Evolutionary conservation across 257 asterid genomes (phyloP).

Genomic region (Lavandula angustifolia): DNA sequence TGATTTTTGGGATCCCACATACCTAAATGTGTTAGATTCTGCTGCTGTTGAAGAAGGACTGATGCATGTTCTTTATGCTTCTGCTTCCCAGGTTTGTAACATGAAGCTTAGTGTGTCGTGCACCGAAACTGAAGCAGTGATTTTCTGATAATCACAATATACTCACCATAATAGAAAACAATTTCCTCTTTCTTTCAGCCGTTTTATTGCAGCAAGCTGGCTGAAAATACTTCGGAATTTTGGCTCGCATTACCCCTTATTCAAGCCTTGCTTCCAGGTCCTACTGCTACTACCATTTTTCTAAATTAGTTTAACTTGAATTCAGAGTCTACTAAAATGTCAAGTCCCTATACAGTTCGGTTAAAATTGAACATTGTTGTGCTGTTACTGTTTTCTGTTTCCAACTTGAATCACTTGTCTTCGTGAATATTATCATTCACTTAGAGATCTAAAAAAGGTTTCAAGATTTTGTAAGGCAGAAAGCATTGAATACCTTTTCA

Average conservation of each 20-base stretch:
- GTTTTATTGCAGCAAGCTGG: constrained; percentile 80
- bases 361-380: background rate
- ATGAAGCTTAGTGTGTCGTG: constrained; percentile 18
- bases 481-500: constrained; percentile 4
- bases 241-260: constrained; percentile 87
- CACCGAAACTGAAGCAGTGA: constrained; percentile 7
- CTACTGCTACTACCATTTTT: constrained; percentile 31
- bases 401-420: background rate
- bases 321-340: constrained; percentile 6
- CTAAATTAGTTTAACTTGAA: constrained; percentile 23
- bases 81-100: constrained; percentile 85
- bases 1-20: constrained; percentile 60
- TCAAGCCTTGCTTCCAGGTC: constrained; percentile 98
- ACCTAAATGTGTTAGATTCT: constrained; percentile 70
- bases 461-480: background rate
- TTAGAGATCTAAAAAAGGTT: background rate
- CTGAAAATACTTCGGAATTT: constrained; percentile 65
- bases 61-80: constrained; percentile 88
- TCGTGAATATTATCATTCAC: background rate
- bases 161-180: constrained; percentile 21
- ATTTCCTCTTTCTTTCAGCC: constrained; percentile 56
- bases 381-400: background rate
- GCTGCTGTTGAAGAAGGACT: constrained; percentile 88
- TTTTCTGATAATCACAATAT: constrained; percentile 7
- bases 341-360: constrained; percentile 18